Percentiles rank a stretch among this genome's conserved stretches.
Evolutionary conservation across 306 rosid genomes (phyloP).

Genomic region (Sesbania bispinosa): DNA sequence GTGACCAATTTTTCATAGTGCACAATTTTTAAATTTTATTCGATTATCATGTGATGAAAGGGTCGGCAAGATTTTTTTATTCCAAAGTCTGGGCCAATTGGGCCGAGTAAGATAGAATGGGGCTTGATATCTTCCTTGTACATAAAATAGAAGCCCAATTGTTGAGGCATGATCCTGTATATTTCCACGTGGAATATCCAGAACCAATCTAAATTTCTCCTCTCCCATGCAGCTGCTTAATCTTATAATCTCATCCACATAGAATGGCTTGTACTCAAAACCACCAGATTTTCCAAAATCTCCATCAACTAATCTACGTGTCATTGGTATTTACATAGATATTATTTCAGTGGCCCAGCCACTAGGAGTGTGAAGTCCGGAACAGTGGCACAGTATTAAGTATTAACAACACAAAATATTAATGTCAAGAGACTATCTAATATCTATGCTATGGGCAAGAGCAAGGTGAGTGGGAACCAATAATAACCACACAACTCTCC

Average conservation of each 20-base stretch:
- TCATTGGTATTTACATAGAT: too few species aligned
- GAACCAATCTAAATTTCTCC: too few species aligned
- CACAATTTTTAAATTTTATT: too few species aligned
- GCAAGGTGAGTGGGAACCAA: too few species aligned
- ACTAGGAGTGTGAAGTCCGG: neutral
- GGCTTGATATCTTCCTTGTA: neutral
- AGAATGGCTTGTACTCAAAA: constrained; percentile 15
- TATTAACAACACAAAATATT: neutral
- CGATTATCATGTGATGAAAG: too few species aligned
- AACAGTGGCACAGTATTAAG: neutral
- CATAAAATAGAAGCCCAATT: neutral
- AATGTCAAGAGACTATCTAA: too few species aligned
- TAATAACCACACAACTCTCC: constrained; percentile 18
- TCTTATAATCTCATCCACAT: constrained; percentile 46
- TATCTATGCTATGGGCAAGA: too few species aligned
- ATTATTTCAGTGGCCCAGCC: neutral
- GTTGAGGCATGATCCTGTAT: neutral
- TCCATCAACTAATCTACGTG: neutral
- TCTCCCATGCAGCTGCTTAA: constrained; percentile 22
- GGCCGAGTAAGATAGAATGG: neutral
- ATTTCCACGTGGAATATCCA: constrained; percentile 43
- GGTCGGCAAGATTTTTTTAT: neutral
- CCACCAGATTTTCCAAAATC: constrained; percentile 48
- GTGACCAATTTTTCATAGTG: too few species aligned
- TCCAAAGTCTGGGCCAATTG: neutral